Base-by-base conservation (phyloP, 2,329 filamentous ascomycete species). In the Fusarium euwallaceae region DNA sequence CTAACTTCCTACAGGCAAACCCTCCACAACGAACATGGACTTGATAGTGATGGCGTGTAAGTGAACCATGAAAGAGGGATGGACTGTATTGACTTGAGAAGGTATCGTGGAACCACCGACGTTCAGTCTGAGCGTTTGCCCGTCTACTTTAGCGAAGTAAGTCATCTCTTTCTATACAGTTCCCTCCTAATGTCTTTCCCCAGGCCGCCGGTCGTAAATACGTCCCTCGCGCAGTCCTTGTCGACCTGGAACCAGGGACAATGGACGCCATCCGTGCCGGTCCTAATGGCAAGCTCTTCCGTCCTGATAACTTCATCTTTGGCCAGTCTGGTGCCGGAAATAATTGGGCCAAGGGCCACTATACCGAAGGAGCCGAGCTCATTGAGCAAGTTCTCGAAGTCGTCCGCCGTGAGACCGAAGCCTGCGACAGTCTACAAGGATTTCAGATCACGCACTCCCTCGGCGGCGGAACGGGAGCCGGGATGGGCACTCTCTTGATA, bases 291-390 rank as follows among this genome's bases (percentile, higher is more conserved):
- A 94, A 98, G 89, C 95, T 98, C 80, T 98, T 98, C 95, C 95
- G 96, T 79, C 96, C 96, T 84, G 96, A 98, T 90, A 98, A 98
- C 93, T 98, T 98, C 88, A 95, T 98, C 84, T 98, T 98, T 87
- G 96, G 96, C 81, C 96, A 98, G 90, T 98, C 96, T 81, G 95
- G 96, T 91, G 96, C 96, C 86, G 96, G 96, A 88, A 98, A 98
- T 94, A 98, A 98, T 92, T 98, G 96, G 96, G 96, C 96, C 87
- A 98, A 98, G 93, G 96, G 96, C 88, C 96, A 98, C 87, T 98
- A 98, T 92, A 98, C 96, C 78, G 96, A 98, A 90, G 96, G 96
- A 92, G 96, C 96, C 80, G 96, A 98, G 90, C 92, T 98, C 76
- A 96, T 98, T 79, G 96, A 98, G 89, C 91, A 98, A 83, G 96